phyloP scores from a whole-genome alignment of 2,329 filamentous ascomycete genomes.

The Aureobasidium sp. region DNA sequence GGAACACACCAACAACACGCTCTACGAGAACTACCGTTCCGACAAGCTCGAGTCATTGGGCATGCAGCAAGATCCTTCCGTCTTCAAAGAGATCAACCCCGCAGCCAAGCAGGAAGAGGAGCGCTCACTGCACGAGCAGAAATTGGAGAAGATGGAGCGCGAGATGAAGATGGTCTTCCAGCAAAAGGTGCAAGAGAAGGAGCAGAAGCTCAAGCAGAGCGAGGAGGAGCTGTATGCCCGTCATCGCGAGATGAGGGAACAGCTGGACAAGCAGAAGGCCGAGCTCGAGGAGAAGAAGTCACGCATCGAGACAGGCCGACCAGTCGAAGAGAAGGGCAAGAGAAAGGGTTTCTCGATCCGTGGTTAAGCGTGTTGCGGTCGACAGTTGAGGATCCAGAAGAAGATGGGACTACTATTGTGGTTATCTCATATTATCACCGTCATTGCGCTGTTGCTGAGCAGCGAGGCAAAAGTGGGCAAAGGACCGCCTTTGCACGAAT shows the following conservation, averaged over 20 bases:
- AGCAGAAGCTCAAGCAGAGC: constrained; percentile 98
- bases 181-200: constrained; percentile 98
- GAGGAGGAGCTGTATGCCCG: constrained; percentile 97
- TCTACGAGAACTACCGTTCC: constrained; percentile 99
- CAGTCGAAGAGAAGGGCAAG: constrained; percentile 96
- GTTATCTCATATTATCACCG: constrained; percentile 25
- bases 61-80: constrained; percentile 94
- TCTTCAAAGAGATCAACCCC: constrained; percentile 99
- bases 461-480: constrained; percentile 12
- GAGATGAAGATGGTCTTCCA: constrained; percentile 99
- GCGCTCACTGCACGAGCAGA: constrained; percentile 95
- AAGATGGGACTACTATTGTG: constrained; percentile 22
- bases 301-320: constrained; percentile 88
- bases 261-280: constrained; percentile 86
- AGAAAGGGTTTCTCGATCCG: constrained; percentile 99
- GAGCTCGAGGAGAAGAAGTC: constrained; percentile 99
- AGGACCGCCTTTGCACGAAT: constrained; percentile 19
- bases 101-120: constrained; percentile 99
- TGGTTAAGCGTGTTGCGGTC: constrained; percentile 23
- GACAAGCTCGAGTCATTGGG: constrained; percentile 99
- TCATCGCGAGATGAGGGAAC: constrained; percentile 99
- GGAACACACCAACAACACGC: constrained; percentile 97
- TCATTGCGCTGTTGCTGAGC: constrained; percentile 19
- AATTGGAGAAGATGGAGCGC: constrained; percentile 99
- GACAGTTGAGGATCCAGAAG: constrained; percentile 9